Percentiles rank a stretch among this genome's conserved stretches.
These are phyloP conservation scores for Zhuliangozyma parablackwelliae DNA, from an alignment of 1,139 yeast genomes.

Conservation along the genomic window DNA sequence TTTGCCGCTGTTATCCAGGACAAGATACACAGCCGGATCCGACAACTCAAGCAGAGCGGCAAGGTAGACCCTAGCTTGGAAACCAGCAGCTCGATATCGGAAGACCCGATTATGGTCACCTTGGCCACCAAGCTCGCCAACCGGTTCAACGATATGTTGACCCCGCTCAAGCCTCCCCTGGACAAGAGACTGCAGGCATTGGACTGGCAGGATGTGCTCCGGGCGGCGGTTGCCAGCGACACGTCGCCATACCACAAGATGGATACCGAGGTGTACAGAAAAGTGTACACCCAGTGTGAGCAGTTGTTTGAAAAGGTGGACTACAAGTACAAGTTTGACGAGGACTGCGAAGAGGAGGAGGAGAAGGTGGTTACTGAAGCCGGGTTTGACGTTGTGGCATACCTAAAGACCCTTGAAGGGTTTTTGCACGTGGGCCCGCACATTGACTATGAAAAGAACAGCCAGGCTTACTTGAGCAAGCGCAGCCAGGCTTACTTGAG, in stretches of 20 bases:
- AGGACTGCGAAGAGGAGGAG: slow-evolving; percentile 7
- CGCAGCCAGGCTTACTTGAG: slow-evolving; percentile 3
- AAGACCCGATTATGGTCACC: slow-evolving; percentile 5
- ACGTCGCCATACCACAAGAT: slow-evolving; percentile 11
- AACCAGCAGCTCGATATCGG: slow-evolving; percentile 3
- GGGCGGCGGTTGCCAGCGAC: slow-evolving; percentile 17
- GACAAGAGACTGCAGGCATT: not conserved
- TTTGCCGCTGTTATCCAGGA: slow-evolving; percentile 34
- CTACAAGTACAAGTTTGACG: slow-evolving; percentile 21
- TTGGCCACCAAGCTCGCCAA: slow-evolving; percentile 19
- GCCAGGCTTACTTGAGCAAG: slow-evolving; percentile 1
- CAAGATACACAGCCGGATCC: slow-evolving; percentile 20
- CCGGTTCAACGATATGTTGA: slow-evolving; percentile 14
- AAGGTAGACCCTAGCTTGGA: slow-evolving; percentile 3
- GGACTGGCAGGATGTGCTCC: slow-evolving; percentile 27
- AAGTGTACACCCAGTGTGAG: slow-evolving; percentile 19
- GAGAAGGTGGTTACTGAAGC: slow-evolving; percentile 5
- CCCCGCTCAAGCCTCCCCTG: not conserved
- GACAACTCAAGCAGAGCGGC: slow-evolving; percentile 6
- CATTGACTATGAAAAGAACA: slow-evolving; percentile 2
- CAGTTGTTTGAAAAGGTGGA: slow-evolving; percentile 17
- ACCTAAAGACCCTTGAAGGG: slow-evolving; percentile 10
- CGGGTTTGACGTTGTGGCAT: slow-evolving; percentile 16
- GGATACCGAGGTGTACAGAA: slow-evolving; percentile 10
- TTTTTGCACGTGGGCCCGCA: slow-evolving; percentile 2